Evolutionary conservation across 306 rosid species (phyloP).

Genomic region (Quercus agrifolia): DNA sequence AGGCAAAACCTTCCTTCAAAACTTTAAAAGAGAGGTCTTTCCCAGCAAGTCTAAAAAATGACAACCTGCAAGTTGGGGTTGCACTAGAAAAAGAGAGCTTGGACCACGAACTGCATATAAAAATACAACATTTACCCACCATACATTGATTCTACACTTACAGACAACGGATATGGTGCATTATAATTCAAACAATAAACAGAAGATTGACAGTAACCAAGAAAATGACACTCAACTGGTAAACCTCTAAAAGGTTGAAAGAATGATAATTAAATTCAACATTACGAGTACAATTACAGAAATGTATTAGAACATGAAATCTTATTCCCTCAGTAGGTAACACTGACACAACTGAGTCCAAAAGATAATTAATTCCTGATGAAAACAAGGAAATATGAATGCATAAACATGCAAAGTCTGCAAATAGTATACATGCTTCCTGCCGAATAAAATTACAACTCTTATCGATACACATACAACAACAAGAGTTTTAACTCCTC

Average conservation of each 20-base stretch:
- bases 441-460: conserved; percentile 31
- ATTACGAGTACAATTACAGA: background rate
- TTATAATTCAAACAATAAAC: background rate
- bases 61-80: background rate
- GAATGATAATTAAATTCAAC: conserved; percentile 1
- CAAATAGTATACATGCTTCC: conserved; percentile 35
- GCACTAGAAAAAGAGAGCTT: background rate
- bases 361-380: conserved; percentile 30
- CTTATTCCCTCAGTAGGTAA: conserved; percentile 40
- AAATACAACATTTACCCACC: background rate
- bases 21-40: background rate
- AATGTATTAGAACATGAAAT: conserved; percentile 14
- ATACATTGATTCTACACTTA: background rate
- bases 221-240: too few relatives aligned
- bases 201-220: background rate
- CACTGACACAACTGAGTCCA: conserved; percentile 33
- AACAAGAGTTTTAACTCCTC: conserved; percentile 33
- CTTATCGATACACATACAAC: conserved; percentile 38
- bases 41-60: background rate
- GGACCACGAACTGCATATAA: background rate
- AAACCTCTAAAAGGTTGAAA: background rate
- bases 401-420: conserved; percentile 44
- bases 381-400: conserved; percentile 27
- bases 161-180: background rate
- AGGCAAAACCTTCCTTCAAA: background rate